Percentiles rank a stretch among this genome's conserved stretches.
Conservation (phyloP, 257 asterid genomes). For the Datura wrightii region DNA sequence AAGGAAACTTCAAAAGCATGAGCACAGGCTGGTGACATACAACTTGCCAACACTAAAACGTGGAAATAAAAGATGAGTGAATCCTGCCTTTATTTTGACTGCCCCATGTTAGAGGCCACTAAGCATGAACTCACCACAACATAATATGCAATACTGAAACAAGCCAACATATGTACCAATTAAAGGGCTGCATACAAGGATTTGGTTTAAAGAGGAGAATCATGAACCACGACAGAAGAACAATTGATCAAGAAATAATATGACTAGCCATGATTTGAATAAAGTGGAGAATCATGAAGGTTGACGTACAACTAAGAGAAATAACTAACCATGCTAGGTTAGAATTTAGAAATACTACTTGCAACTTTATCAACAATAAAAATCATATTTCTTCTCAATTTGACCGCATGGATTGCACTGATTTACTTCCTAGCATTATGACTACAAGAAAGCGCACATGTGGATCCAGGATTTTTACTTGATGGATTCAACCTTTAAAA, state of each 20-base stretch:
- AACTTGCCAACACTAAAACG: neutral
- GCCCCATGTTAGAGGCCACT: neutral
- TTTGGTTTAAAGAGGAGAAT: neutral
- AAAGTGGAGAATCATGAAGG: neutral
- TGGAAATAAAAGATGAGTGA: neutral
- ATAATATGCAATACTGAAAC: neutral
- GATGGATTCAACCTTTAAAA: neutral
- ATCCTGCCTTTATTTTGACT: neutral
- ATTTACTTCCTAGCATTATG: neutral
- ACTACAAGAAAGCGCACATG: neutral
- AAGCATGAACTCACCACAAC: neutral
- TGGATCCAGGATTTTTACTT: neutral
- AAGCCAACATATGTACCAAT: neutral
- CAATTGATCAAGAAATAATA: neutral
- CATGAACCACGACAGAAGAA: neutral
- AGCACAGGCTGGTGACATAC: slow-evolving; percentile 6
- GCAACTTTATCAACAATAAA: neutral
- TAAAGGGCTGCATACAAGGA: neutral
- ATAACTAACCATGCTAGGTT: neutral
- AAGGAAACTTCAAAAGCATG: slow-evolving; percentile 17
- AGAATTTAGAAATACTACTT: neutral
- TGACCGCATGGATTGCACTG: neutral
- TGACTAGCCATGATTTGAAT: slow-evolving; percentile 8
- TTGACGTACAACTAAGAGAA: neutral
- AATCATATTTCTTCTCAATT: neutral